Evolutionary conservation across 208 protist genomes (phyloP).

Genomic region (Leishmania amazonensis): DNA sequence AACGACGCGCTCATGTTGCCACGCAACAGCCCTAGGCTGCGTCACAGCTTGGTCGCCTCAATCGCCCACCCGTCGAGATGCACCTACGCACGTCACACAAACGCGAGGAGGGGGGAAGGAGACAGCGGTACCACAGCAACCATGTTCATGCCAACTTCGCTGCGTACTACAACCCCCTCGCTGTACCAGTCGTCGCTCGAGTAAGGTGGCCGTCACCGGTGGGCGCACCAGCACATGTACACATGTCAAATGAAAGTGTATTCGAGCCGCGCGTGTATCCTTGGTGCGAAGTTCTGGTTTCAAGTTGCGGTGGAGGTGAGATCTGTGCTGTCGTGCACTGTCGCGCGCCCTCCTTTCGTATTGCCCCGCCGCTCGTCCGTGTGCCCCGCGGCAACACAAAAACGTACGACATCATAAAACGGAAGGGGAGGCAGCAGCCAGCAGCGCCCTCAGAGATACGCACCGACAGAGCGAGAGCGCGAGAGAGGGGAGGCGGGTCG

Average conservation of each 20-base stretch:
- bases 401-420: not conserved
- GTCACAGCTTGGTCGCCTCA: not conserved
- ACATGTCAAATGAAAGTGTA: not conserved
- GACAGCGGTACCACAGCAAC: not conserved
- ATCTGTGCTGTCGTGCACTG: not conserved
- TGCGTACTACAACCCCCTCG: not conserved
- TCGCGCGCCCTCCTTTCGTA: not conserved
- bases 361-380: not conserved
- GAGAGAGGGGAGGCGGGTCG: not conserved
- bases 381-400: not conserved
- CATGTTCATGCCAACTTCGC: not conserved
- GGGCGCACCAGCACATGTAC: not conserved
- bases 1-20: not conserved
- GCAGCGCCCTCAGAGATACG: not conserved
- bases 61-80: not conserved
- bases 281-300: not conserved
- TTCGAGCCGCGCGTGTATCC: not conserved
- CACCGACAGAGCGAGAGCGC: not conserved
- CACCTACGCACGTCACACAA: not conserved
- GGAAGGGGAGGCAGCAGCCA: not conserved
- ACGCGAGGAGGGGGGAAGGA: not conserved
- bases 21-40: not conserved
- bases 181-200: not conserved
- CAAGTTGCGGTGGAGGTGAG: not conserved
- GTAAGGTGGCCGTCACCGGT: not conserved